Conservation (phyloP, 257 asterid genomes). For the Verbascum thapsus region DNA sequence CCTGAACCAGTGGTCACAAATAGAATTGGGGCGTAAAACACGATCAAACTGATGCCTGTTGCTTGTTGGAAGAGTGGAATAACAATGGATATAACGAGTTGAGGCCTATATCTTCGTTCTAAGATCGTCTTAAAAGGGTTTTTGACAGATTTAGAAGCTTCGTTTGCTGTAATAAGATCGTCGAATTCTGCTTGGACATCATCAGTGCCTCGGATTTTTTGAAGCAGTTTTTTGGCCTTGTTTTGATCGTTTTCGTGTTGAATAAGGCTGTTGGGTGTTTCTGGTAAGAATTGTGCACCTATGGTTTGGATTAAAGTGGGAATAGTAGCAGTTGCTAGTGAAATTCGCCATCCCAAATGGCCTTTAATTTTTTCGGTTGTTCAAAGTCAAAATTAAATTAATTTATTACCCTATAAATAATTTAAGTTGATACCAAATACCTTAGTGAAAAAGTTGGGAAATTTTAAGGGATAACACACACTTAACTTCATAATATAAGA, state of each 20-base stretch:
- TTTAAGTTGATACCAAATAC: too few species aligned
- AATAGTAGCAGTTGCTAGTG: constrained; percentile 25
- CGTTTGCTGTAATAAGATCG: constrained; percentile 30
- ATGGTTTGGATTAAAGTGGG: constrained; percentile 28
- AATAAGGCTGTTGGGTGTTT: constrained; percentile 34
- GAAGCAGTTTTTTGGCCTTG: constrained; percentile 15
- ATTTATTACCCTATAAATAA: too few species aligned
- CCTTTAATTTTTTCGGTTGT: too few species aligned
- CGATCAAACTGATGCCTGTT: too few species aligned
- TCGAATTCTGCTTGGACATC: constrained; percentile 16
- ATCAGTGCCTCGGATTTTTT: constrained; percentile 5
- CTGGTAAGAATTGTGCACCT: constrained; percentile 28
- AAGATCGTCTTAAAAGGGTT: constrained; percentile 25
- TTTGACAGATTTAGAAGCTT: constrained; percentile 13
- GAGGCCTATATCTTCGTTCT: constrained; percentile 27
- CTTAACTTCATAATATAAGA: too few species aligned
- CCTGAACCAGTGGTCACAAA: too few species aligned
- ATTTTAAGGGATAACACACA: too few species aligned
- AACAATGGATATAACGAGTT: constrained; percentile 29
- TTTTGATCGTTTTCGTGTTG: constrained; percentile 11
- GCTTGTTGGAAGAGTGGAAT: constrained; percentile 12
- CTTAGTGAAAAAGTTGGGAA: too few species aligned
- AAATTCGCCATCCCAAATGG: too few species aligned
- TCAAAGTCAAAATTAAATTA: too few species aligned
- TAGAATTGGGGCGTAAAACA: too few species aligned